A percentile compares a stretch with the other conserved stretches of the same genome.
phyloP scores from a whole-genome alignment of 1,284 basidiomycete species.

The Caloboletus inedulis region DNA sequence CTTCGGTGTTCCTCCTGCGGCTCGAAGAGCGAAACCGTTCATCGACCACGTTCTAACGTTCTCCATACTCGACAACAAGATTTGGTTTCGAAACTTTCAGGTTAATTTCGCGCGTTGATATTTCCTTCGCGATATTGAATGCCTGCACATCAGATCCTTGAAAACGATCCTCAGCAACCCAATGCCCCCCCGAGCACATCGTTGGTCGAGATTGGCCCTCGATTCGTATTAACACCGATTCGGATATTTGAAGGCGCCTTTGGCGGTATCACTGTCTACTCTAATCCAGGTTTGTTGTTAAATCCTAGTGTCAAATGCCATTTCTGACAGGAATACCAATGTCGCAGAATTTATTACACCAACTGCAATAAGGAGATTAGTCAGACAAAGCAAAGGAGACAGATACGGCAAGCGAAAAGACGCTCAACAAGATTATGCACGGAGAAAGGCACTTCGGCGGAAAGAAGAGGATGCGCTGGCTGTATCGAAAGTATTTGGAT shows the following conservation, averaged over 20 bases:
- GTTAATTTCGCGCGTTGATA: constrained; percentile 38
- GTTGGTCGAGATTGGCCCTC: constrained; percentile 92
- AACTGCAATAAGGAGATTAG: constrained; percentile 72
- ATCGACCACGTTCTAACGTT: constrained; percentile 98
- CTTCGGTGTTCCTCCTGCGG: constrained; percentile 89
- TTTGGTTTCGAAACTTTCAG: constrained; percentile 99
- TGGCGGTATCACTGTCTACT: constrained; percentile 91
- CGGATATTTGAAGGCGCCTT: constrained; percentile 98
- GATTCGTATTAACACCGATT: constrained; percentile 97
- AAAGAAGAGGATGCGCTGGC: constrained; percentile 79
- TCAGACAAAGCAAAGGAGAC: constrained; percentile 71
- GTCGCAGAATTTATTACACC: constrained; percentile 88
- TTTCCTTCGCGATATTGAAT: background rate
- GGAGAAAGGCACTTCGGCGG: constrained; percentile 65
- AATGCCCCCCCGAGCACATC: constrained; percentile 74
- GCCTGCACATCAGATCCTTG: constrained; percentile 54
- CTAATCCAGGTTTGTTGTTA: constrained; percentile 77
- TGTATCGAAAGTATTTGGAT: constrained; percentile 88
- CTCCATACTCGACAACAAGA: constrained; percentile 92
- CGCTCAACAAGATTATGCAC: constrained; percentile 64
- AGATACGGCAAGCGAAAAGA: constrained; percentile 82
- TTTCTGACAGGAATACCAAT: constrained; percentile 7
- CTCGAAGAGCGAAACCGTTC: constrained; percentile 93
- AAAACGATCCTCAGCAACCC: constrained; percentile 75
- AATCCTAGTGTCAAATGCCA: background rate